Conservation (phyloP, 345 rosid species). For the Eutrema yunnanense region DNA sequence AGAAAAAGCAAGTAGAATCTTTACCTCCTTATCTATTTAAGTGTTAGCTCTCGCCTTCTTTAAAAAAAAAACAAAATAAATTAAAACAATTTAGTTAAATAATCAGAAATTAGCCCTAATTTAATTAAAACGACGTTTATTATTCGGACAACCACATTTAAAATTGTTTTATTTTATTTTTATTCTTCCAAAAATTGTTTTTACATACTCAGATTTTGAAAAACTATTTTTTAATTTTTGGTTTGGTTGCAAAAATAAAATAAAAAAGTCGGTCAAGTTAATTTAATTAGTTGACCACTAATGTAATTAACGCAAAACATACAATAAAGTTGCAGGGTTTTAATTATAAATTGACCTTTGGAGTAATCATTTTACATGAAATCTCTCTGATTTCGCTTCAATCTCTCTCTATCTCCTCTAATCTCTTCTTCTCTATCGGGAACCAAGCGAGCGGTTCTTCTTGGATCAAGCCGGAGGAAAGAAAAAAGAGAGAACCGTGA, state of each 20-base stretch:
- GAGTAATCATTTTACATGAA: slow-evolving; percentile 28
- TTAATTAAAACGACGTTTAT: not conserved
- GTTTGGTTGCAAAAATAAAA: too few species aligned
- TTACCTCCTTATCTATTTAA: not conserved
- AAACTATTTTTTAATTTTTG: not conserved
- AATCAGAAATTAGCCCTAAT: too few species aligned
- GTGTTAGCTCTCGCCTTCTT: not conserved
- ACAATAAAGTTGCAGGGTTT: slow-evolving; percentile 7
- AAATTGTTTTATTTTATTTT: too few species aligned
- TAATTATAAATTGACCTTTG: slow-evolving; percentile 15
- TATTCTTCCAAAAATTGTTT: too few species aligned
- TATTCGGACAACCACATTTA: not conserved
- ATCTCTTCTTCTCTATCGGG: slow-evolving; percentile 2
- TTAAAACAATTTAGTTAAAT: too few species aligned
- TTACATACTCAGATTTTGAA: not conserved
- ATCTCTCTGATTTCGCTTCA: slow-evolving; percentile 19
- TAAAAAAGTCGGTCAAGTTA: not conserved
- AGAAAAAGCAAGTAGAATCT: not conserved
- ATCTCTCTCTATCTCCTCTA: slow-evolving; percentile 11
- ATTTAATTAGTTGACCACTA: not conserved
- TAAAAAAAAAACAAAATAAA: too few species aligned
- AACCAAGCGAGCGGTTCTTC: slow-evolving; percentile 28
- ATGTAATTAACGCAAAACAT: slow-evolving; percentile 1
- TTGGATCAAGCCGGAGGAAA: slow-evolving; percentile 38
- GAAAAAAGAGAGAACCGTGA: slow-evolving; percentile 1